These are phyloP conservation scores for Cyclocybe cylindracea DNA, from an alignment of 768 basidiomycete species.

Conservation along the genomic window DNA sequence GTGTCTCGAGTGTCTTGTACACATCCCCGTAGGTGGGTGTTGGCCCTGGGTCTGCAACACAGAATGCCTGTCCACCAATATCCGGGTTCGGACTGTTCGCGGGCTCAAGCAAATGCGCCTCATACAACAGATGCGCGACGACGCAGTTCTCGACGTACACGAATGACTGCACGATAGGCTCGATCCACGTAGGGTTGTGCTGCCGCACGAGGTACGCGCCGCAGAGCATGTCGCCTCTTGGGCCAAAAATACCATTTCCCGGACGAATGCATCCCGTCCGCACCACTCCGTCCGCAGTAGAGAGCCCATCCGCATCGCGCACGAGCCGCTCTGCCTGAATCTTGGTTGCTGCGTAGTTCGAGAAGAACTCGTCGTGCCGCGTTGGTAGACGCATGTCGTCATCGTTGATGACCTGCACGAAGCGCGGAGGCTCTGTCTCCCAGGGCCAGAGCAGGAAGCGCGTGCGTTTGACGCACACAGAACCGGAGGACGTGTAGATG, in stretches of 20 bases:
- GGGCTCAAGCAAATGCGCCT: constrained; percentile 64
- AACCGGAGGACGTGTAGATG: constrained; percentile 76
- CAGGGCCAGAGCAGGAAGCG: constrained; percentile 77
- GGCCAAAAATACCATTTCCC: constrained; percentile 76
- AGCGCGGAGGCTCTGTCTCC: constrained; percentile 57
- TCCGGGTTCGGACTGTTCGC: constrained; percentile 45
- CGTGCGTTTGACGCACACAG: constrained; percentile 55
- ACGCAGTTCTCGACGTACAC: constrained; percentile 78
- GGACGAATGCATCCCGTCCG: constrained; percentile 79
- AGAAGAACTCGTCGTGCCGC: constrained; percentile 65
- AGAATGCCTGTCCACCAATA: constrained; percentile 74
- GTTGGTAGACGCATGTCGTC: constrained; percentile 54
- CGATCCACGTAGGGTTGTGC: constrained; percentile 64
- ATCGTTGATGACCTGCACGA: constrained; percentile 67
- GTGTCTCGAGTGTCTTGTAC: constrained; percentile 52
- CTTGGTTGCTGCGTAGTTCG: constrained; percentile 78
- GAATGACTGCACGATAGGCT: constrained; percentile 60
- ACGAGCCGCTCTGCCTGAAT: constrained; percentile 51
- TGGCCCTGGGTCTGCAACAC: constrained; percentile 64
- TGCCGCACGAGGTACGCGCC: constrained; percentile 63
- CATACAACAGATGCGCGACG: constrained; percentile 71
- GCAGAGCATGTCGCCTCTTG: constrained; percentile 70
- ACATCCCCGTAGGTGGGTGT: constrained; percentile 65
- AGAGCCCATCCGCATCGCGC: constrained; percentile 34
- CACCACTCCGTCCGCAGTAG: constrained; percentile 28